A percentile compares a stretch with the other conserved stretches of the same genome.
Evolutionary conservation across 2,329 filamentous ascomycete genomes (phyloP).

Genomic region (Monosporascus sp.): DNA sequence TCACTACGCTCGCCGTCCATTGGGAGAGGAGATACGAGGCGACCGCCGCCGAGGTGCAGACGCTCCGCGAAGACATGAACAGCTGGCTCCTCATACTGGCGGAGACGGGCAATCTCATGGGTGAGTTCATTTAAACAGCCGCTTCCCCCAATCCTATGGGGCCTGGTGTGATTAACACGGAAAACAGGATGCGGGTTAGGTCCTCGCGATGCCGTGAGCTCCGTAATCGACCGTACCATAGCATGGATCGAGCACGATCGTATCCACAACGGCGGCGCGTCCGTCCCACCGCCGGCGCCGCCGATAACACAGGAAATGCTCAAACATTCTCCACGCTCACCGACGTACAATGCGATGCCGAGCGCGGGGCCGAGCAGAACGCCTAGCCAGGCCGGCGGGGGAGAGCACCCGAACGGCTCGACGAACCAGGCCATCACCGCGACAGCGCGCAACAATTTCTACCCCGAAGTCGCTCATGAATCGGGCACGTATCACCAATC

Average conservation of each 20-base stretch:
- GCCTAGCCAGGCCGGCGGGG: constrained; percentile 10
- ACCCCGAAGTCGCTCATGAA: constrained; percentile 19
- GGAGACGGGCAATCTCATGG: constrained; percentile 61
- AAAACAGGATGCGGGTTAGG: constrained; percentile 38
- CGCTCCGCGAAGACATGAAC: constrained; percentile 63
- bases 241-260: constrained; percentile 48
- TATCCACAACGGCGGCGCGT: constrained; percentile 26
- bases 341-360: constrained; percentile 20
- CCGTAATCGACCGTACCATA: constrained; percentile 47
- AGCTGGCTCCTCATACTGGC: constrained; percentile 63
- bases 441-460: constrained; percentile 19
- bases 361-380: constrained; percentile 9
- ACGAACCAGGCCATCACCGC: constrained; percentile 19
- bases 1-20: constrained; percentile 64
- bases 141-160: background rate
- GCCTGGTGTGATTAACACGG: constrained; percentile 7
- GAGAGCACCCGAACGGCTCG: constrained; percentile 15
- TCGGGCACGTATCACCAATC: constrained; percentile 18
- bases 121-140: constrained; percentile 37
- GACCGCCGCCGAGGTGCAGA: constrained; percentile 51
- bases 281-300: constrained; percentile 9
- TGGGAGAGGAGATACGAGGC: constrained; percentile 62
- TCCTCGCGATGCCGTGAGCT: constrained; percentile 39
- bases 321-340: constrained; percentile 25
- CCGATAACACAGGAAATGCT: constrained; percentile 22